Percentiles rank a stretch among this genome's conserved stretches.
Evolutionary conservation across 1,139 yeast genomes (phyloP).

Genomic region (Entelexis paramagnoliae): DNA sequence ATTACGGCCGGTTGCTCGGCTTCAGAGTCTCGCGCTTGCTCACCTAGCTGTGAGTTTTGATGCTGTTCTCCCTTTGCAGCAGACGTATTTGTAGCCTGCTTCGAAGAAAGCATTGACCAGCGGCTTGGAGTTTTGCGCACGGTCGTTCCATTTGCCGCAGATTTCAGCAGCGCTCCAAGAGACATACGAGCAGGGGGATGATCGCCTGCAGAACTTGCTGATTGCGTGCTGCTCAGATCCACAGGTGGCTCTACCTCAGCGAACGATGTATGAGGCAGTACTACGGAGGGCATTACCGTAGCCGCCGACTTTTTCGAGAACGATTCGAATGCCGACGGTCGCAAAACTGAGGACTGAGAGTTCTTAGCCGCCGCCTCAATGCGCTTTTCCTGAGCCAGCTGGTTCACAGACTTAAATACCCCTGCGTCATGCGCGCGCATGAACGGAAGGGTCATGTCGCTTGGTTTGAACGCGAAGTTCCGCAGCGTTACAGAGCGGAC

Average conservation of each 20-base stretch:
- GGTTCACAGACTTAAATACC: conserved; percentile 26
- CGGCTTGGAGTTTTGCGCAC: neutral
- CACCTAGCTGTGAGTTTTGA: neutral
- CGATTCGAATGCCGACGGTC: neutral
- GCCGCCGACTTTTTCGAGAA: neutral
- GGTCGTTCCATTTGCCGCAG: neutral
- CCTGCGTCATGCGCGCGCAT: conserved; percentile 55
- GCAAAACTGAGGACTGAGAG: conserved; percentile 23
- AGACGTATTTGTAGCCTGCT: neutral
- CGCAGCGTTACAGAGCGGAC: conserved; percentile 49
- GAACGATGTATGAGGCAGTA: neutral
- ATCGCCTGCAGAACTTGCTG: neutral
- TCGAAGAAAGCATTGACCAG: neutral
- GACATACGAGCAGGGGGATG: neutral
- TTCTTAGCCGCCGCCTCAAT: conserved; percentile 25
- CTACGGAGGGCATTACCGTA: neutral
- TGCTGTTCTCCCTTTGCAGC: neutral
- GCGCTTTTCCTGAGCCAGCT: conserved; percentile 23
- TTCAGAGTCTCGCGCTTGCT: neutral
- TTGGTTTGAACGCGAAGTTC: conserved; percentile 14
- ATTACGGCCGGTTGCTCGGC: neutral
- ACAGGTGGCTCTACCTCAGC: neutral
- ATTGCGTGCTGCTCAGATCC: neutral
- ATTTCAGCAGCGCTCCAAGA: neutral
- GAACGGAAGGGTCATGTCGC: conserved; percentile 31